Evolutionary conservation across 140 eudicot genomes (phyloP).

Genomic region (Senecio squalidus): DNA sequence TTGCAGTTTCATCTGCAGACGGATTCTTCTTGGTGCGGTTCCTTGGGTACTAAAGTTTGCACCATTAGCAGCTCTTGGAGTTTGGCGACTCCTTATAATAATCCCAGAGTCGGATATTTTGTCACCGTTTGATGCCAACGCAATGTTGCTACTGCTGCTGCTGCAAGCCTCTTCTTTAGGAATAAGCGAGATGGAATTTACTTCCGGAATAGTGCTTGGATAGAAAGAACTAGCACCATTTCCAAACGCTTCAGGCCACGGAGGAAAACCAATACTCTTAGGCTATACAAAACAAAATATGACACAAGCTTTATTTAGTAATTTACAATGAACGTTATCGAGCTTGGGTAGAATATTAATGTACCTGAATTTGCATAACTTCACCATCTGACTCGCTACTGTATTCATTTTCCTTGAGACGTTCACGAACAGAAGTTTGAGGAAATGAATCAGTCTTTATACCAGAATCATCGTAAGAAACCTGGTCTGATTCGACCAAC

Average conservation of each 20-base stretch:
- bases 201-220: background rate
- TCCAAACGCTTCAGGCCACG: slow-evolving; percentile 7
- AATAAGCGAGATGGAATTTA: background rate
- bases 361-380: slow-evolving; percentile 38
- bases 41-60: slow-evolving; percentile 33
- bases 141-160: slow-evolving; percentile 13
- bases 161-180: slow-evolving; percentile 25
- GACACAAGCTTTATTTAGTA: background rate
- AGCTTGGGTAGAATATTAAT: too few relatives aligned
- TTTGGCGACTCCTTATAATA: slow-evolving; percentile 38
- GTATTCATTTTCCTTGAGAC: slow-evolving; percentile 34
- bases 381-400: slow-evolving; percentile 55
- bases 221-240: background rate
- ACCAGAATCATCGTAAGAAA: slow-evolving; percentile 24
- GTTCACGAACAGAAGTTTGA: slow-evolving; percentile 20
- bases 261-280: background rate
- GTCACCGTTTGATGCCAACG: slow-evolving; percentile 17
- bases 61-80: slow-evolving; percentile 12
- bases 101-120: slow-evolving; percentile 40
- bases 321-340: too few relatives aligned
- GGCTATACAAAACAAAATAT: slow-evolving; percentile 11
- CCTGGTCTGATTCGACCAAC: slow-evolving; percentile 34
- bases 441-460: slow-evolving; percentile 9
- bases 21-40: slow-evolving; percentile 60
- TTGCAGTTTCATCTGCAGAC: slow-evolving; percentile 36